phyloP scores from a whole-genome alignment of 768 basidiomycete species.

The Dacryopinax spathularia region DNA sequence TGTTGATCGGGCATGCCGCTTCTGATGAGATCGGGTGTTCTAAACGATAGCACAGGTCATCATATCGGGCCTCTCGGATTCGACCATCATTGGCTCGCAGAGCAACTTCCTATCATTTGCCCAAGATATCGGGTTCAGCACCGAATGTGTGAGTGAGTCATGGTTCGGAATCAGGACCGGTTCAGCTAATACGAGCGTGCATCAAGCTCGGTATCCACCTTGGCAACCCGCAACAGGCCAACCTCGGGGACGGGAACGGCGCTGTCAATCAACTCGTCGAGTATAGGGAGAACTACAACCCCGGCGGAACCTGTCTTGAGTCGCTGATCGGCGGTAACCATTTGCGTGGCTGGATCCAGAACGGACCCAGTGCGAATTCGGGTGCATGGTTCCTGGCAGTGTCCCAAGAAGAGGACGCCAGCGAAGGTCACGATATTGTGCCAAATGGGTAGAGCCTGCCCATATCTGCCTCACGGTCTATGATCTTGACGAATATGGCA shows the following conservation, averaged over 20 bases:
- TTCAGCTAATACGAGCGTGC: neutral
- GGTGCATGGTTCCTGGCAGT: conserved; percentile 44
- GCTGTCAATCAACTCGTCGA: conserved; percentile 32
- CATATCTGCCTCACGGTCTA: conserved; percentile 6
- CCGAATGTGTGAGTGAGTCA: conserved; percentile 25
- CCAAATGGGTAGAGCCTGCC: conserved; percentile 38
- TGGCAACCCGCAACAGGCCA: conserved; percentile 28
- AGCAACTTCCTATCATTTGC: conserved; percentile 46
- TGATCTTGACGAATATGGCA: neutral
- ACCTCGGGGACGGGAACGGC: conserved; percentile 37
- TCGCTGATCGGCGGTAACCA: conserved; percentile 36
- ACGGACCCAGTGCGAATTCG: conserved; percentile 37
- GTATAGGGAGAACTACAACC: conserved; percentile 31
- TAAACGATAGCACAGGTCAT: conserved; percentile 32
- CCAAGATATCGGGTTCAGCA: conserved; percentile 41
- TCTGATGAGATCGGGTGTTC: neutral
- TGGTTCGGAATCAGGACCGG: neutral
- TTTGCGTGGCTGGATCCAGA: conserved; percentile 44
- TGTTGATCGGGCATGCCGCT: neutral
- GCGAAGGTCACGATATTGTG: conserved; percentile 29
- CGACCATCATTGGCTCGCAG: conserved; percentile 41
- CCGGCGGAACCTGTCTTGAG: conserved; percentile 35
- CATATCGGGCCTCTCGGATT: conserved; percentile 45
- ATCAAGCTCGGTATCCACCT: conserved; percentile 18
- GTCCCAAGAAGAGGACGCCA: conserved; percentile 33